Base-by-base conservation (phyloP, 139 green algal genomes). In the Desmodesmus armatus region DNA sequence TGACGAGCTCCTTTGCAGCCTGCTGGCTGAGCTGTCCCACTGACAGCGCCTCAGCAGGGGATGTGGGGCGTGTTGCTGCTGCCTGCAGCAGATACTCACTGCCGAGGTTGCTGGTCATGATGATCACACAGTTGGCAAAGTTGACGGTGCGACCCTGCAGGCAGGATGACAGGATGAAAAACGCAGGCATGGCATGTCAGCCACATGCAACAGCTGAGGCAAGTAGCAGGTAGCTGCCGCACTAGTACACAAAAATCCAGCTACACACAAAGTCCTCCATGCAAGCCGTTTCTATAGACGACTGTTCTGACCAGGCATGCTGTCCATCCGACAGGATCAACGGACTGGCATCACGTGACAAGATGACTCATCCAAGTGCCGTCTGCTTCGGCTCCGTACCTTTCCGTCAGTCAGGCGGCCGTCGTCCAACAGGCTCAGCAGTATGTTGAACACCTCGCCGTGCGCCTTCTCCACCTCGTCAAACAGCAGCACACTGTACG, bases 91-190 rank as follows among this genome's bases (percentile, higher is more conserved):
- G 82, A 43, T 78, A 84, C 33, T 84, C 74, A 31, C 74, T 84
- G 55, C 97, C 97, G 47, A 99, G 84, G 90, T 99, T 99, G 87
- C 84, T 94, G 43, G 97, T 99, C 90, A 99, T 95, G 92, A 99
- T 99, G 91, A 99, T 91, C 39, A 99, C 82, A 5, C 93, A 97
- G 90, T 99, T 98, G 66, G 90, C 88, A 79, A 99, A 99, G 86
- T 93, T 92, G 25, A 99, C 97, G 47, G 92, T 97, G 78, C 95
- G 92, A 41, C 97, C 97, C 90, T 98, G 95, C 39, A 55, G 63
- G 63, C 19, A 19, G n/a, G n/a, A n/a, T n/a, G n/a, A n/a, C n/a
- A n/a, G n/a, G n/a, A n/a, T n/a, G n/a, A n/a, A n/a, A n/a, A n/a
- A n/a, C n/a, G n/a, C n/a, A n/a, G n/a, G n/a, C n/a, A n/a, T n/a